These are phyloP conservation scores for Leccinum arenicola DNA, from an alignment of 768 basidiomycete species.

Conservation along the genomic window DNA sequence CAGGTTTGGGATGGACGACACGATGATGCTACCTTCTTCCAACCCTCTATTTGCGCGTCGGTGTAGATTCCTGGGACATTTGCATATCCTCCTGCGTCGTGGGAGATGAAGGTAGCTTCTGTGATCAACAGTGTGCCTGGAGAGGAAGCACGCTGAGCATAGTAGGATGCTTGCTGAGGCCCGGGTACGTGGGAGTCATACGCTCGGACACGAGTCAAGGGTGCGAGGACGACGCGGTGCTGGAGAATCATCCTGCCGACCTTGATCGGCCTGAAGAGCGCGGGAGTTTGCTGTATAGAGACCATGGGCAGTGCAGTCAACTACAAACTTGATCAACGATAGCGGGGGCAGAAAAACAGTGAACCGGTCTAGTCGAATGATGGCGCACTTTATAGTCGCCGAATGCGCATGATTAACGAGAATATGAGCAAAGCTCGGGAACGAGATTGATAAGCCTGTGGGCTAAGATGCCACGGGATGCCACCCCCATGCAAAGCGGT, in stretches of 20 bases:
- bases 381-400: not conserved
- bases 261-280: conserved; percentile 44
- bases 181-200: conserved; percentile 34
- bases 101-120: not conserved
- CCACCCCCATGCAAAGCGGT: not conserved
- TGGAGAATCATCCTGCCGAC: conserved; percentile 40
- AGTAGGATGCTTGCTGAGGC: conserved; percentile 40
- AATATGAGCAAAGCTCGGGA: too few relatives aligned
- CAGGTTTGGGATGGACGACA: not conserved
- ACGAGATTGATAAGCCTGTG: too few relatives aligned
- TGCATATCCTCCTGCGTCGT: not conserved
- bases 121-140: conserved; percentile 37
- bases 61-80: conserved; percentile 2
- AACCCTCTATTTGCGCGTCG: conserved; percentile 48
- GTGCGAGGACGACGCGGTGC: conserved; percentile 54
- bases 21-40: conserved; percentile 39
- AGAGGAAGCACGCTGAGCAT: conserved; percentile 43
- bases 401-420: too few relatives aligned
- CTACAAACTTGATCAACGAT: not conserved
- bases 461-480: too few relatives aligned
- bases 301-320: not conserved
- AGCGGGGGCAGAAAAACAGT: not conserved
- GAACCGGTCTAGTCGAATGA: not conserved
- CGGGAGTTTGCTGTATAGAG: not conserved
- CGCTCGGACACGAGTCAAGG: conserved; percentile 47